Evolutionary conservation across 2,329 filamentous ascomycete species (phyloP), one percentile per base, ranked within the genome.

Genomic region (Venturia oleaginea): DNA sequence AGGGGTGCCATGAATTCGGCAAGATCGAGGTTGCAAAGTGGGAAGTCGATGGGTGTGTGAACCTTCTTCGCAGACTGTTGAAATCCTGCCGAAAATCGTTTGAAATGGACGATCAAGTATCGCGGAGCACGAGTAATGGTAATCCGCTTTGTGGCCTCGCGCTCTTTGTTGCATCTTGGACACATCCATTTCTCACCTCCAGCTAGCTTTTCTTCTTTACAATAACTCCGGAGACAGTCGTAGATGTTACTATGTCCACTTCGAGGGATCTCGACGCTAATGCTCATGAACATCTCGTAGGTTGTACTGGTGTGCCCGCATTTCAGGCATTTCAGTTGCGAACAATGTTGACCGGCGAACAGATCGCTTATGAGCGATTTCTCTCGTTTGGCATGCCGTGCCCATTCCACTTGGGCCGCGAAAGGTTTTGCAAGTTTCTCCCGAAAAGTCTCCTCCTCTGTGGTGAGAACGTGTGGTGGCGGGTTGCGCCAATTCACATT

Each of bases 111-210:
- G 64, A 92, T 89, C 8, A 97, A 80, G 65, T 92, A 85, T 62
- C 90, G 86, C 0, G 93, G 92, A 34, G 92, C 85, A 8, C 91
- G 86, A 10, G 88, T 92, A 65, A 95, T 84, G 59, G 85, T 88
- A 65, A 89, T 85, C 67, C 86, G 85, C 71, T 90, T 90, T 38
- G 83, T 85, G 5, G 85, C 88, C 66, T 85, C 83, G 27, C 86
- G 83, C 63, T 84, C 83, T 65, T 80, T 81, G 67, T 87, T 86
- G 79, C 91, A 96, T 62, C 84, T 80, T 61, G 91, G 88, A 74
- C 91, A 96, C 66, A 84, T 83, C 86, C 86, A 88, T 5, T 83
- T 79, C 65, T 87, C 84, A 65, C 89, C 89, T 38, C 85, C 86
- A 30, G 83, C 82, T 27, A 93, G 76, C 65, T 82, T 80, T 71